These are phyloP conservation scores for Penicilliopsis zonata DNA, from an alignment of 495 filamentous ascomycete genomes.

Conservation along the genomic window DNA sequence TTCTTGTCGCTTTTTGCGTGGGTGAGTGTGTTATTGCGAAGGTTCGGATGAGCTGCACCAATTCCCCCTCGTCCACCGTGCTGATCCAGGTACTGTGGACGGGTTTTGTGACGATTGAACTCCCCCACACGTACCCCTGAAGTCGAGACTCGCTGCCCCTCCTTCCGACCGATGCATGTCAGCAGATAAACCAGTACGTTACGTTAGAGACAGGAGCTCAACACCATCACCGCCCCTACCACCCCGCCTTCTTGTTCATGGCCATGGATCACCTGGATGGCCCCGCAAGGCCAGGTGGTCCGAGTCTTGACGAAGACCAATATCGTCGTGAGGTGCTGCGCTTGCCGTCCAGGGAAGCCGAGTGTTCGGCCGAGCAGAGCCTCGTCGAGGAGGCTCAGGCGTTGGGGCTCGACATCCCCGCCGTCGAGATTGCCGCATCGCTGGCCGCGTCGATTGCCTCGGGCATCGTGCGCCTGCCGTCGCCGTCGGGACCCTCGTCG, in stretches of 20 bases:
- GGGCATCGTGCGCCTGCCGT: constrained; percentile 25
- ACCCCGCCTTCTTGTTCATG: too few species aligned
- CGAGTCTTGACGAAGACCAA: constrained; percentile 19
- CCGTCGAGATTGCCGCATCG: constrained; percentile 24
- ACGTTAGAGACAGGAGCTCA: too few species aligned
- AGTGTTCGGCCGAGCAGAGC: constrained; percentile 21
- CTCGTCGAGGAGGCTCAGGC: constrained; percentile 27
- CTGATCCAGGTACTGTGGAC: constrained; percentile 24
- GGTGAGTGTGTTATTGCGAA: too few species aligned
- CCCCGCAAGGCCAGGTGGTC: too few species aligned
- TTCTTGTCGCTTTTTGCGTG: neutral
- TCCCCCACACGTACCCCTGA: constrained; percentile 4
- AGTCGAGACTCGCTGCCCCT: constrained; percentile 1
- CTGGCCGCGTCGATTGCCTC: constrained; percentile 28
- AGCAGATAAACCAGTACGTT: too few species aligned
- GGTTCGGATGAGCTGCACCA: constrained; percentile 23
- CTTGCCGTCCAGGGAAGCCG: constrained; percentile 21
- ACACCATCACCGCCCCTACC: too few species aligned
- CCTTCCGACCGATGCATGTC: too few species aligned
- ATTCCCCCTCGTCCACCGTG: constrained; percentile 25
- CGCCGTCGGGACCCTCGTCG: constrained; percentile 3
- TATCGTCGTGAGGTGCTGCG: constrained; percentile 29
- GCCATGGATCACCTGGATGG: too few species aligned
- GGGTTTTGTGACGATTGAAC: constrained; percentile 13
- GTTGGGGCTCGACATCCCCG: constrained; percentile 26